Evolutionary conservation across 108 stramenopile species (phyloP), one percentile per base, ranked within the genome.

Genomic region (Skeletonema potamos): DNA sequence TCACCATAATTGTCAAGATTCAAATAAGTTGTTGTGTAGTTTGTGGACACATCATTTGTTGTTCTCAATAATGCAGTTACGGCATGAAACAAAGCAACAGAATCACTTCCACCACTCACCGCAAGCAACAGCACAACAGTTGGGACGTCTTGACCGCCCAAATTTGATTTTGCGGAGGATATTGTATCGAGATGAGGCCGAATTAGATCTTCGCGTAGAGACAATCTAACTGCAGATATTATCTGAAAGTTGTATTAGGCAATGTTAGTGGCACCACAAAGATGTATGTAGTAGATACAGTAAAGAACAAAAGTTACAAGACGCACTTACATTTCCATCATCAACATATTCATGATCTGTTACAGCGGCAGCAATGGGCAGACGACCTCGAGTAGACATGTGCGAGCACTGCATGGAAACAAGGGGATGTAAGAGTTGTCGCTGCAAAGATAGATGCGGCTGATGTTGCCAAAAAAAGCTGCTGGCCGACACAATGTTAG

Each of bases 91-190:
- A 95, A 41, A 2, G 86, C 94, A 27, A 95, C 77, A 26, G 94
- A 95, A 82, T 95, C 94, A 58, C 89, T 90, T 3, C 94, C 94
- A n/a, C 94, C 94, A 74, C 94, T 95, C 24, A 95, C 92, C 39
- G 87, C 85, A 39, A 88, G 57, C 26, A 91, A 28, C 24, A 87
- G 27, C 6, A 89, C 82, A 34, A 86, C 30, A 54, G 73, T 77
- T 36, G 73, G 51, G 22, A 43, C 15, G 5, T 61, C 28, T 27
- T 30, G 17, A 39, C 46, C 1, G 2, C 62, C 26, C 12, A 5
- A 22, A 18, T 3, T 44, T 0, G 33, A 26, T 51, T 64, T 62
- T 46, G 48, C 34, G 30, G 56, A 41, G 7, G 36, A 36, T 44
- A 62, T 62, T 33, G 18, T 27, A 33, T 60, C 56, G 26, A 65